Evolutionary conservation across 2,329 filamentous ascomycete species (phyloP), one percentile per base, ranked within the genome.

Genomic region (Ceratocystis eucalypticola): DNA sequence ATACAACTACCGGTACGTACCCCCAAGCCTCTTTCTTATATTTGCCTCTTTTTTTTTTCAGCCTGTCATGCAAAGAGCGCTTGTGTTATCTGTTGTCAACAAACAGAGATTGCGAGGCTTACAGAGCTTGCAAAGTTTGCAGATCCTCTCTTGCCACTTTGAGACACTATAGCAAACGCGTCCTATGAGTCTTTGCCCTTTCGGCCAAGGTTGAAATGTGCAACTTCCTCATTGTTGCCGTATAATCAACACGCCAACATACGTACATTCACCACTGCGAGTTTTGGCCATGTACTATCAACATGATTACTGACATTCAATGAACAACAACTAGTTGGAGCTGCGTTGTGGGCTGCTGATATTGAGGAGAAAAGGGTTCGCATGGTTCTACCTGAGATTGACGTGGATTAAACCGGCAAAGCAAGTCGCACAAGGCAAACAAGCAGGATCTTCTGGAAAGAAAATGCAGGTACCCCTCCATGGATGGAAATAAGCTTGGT

Each of bases 281-380:
- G 20, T 7, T 25, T 53, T 28, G 6, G 22, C 22, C 20, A 53
- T 17, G 48, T 53, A 53, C 20, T 20, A 15, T 53, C 15, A 10
- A 53, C 3, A 4, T 15, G 1, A 53, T 53, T 3, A 53, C 48
- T 53, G 22, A 53, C 48, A 53, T 25, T 2, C 10, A 25, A 28
- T 22, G 22, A 28, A 55, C 46, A 46, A 33, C 28, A 5, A 28
- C 28, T 61, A 86, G 91, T 96, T 67, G 93, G 91, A 6, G 93
- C 92, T 65, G 93, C 93, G 6, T 78, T 97, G n/a, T 96, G 91
- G 91, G 92, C 93, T 50, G 89, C 90, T 20, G 91, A 95, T 74
- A 83, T 95, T 67, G 91, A 95, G 74, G 74, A 76, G 33, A 79
- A 80, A 70, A 77, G 78, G 66, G 78, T 75, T 8, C 74, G 75